Conservation (phyloP, 169 alveolate genomes). For the Plasmodium fragile region DNA sequence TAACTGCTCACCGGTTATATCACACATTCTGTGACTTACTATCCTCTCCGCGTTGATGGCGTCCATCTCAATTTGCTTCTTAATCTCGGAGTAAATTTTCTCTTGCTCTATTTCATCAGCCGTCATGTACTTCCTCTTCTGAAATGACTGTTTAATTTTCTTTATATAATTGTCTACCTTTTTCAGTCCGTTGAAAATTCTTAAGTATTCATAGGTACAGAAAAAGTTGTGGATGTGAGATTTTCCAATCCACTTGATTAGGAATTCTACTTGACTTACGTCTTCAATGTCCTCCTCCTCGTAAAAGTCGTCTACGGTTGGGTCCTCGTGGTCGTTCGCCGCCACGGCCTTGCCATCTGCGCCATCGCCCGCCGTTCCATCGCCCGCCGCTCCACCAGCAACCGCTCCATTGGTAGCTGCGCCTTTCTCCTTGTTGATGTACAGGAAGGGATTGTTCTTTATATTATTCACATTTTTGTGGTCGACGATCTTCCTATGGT, state of each 20-base stretch:
- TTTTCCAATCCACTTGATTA: slow-evolving; percentile 92
- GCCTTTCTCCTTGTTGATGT: slow-evolving; percentile 31
- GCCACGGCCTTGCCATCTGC: neutral
- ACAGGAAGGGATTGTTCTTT: slow-evolving; percentile 42
- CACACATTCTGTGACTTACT: slow-evolving; percentile 82
- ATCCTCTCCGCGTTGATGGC: slow-evolving; percentile 92
- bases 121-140: slow-evolving; percentile 88
- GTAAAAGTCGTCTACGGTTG: slow-evolving; percentile 35
- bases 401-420: neutral
- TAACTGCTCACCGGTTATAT: slow-evolving; percentile 59
- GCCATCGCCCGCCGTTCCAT: neutral
- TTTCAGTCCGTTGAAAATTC: slow-evolving; percentile 86
- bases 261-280: slow-evolving; percentile 83
- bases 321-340: slow-evolving; percentile 11
- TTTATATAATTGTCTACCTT: slow-evolving; percentile 90
- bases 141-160: slow-evolving; percentile 83
- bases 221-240: slow-evolving; percentile 93
- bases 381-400: neutral
- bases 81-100: slow-evolving; percentile 89
- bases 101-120: slow-evolving; percentile 93
- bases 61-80: slow-evolving; percentile 92
- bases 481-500: slow-evolving; percentile 79
- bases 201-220: slow-evolving; percentile 89
- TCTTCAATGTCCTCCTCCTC: slow-evolving; percentile 75
- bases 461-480: slow-evolving; percentile 50